Percentiles rank a stretch among this genome's conserved stretches.
Evolutionary conservation across 345 rosid genomes (phyloP).

Genomic region (Carallia pectinifolia): DNA sequence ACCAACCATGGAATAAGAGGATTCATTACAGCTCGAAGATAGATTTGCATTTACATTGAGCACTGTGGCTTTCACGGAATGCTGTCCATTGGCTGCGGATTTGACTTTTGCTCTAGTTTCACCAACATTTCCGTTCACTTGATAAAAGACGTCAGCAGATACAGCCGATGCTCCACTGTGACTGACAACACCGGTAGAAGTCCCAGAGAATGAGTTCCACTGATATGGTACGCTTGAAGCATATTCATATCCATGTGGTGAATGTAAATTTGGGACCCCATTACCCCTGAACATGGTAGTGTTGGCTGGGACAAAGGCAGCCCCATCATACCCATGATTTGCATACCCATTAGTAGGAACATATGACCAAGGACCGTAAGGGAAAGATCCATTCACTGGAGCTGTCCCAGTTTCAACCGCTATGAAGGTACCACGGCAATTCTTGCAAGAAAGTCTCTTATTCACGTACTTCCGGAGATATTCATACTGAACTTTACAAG

Average conservation of each 20-base stretch:
- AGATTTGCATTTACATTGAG: constrained; percentile 29
- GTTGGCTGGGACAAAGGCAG: constrained; percentile 67
- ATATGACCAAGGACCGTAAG: constrained; percentile 56
- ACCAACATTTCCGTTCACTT: constrained; percentile 47
- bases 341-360: constrained; percentile 56
- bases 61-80: constrained; percentile 33
- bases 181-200: constrained; percentile 53
- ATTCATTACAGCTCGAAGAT: constrained; percentile 31
- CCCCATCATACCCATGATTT: constrained; percentile 62
- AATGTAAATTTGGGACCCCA: constrained; percentile 61
- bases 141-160: constrained; percentile 53
- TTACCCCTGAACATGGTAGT: constrained; percentile 53
- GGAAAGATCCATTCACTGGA: constrained; percentile 76
- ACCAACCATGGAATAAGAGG: constrained; percentile 38
- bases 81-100: constrained; percentile 49
- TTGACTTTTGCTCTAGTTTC: constrained; percentile 43
- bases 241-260: constrained; percentile 78
- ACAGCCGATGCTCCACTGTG: constrained; percentile 52
- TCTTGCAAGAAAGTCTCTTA: constrained; percentile 95
- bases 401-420: constrained; percentile 86
- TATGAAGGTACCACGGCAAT: constrained; percentile 89
- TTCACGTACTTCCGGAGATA: constrained; percentile 94
- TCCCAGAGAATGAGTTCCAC: constrained; percentile 62
- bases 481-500: constrained; percentile 98
- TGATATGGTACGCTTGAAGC: constrained; percentile 69